Percentiles rank a stretch among this genome's conserved stretches.
Conservation (phyloP, 23 red algal species). For the Cyanidium caldarium region DNA sequence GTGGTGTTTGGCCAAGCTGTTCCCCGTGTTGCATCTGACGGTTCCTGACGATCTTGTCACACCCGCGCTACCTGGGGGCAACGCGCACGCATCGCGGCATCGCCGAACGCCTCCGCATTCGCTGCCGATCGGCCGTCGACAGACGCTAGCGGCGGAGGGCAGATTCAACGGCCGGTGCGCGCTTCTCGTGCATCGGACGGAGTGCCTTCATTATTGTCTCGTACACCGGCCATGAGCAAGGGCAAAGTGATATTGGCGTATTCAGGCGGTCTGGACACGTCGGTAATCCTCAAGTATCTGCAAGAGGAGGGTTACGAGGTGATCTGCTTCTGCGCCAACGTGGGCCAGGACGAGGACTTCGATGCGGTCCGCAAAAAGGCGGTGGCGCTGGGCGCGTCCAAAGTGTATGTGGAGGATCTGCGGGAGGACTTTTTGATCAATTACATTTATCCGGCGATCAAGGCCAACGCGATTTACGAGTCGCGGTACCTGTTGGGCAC, state of each 20-base stretch:
- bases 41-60: no score
- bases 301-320: conserved; percentile 81
- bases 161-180: no score
- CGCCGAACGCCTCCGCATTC: no score
- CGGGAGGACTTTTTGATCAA: conserved; percentile 63
- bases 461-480: conserved; percentile 96
- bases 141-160: no score
- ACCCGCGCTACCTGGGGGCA: no score
- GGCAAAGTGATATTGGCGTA: conserved; percentile 86
- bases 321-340: conserved; percentile 86
- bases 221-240: conserved; percentile 22
- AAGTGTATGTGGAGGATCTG: conserved; percentile 83
- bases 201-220: no score
- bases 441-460: conserved; percentile 80
- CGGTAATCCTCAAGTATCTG: conserved; percentile 89
- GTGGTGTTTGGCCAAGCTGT: no score
- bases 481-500: conserved; percentile 84
- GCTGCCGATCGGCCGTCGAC: no score
- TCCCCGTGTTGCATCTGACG: no score
- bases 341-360: conserved; percentile 93
- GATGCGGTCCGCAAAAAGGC: conserved; percentile 50
- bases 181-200: no score
- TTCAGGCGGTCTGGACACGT: conserved; percentile 95
- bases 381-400: conserved; percentile 45
- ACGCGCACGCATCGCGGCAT: no score